A percentile compares a stretch with the other conserved stretches of the same genome.
phyloP scores from a whole-genome alignment of 768 basidiomycete species.

The Collybia nuda region DNA sequence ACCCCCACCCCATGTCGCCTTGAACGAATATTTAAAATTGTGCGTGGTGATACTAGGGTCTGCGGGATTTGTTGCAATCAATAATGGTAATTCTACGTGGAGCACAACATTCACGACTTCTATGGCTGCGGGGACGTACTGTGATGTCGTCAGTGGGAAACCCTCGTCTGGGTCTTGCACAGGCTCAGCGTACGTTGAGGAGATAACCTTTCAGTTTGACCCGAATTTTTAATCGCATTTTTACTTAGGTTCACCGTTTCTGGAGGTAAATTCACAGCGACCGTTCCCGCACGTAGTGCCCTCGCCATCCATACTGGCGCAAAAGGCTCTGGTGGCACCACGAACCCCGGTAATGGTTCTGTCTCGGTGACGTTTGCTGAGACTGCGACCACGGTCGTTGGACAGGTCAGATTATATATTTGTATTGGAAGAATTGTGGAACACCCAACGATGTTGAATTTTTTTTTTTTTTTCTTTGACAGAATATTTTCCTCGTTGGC shows the following conservation, averaged over 20 bases:
- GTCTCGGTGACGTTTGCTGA: slow-evolving; percentile 51
- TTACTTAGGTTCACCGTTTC: slow-evolving; percentile 46
- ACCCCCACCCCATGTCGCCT: background rate
- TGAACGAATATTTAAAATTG: background rate
- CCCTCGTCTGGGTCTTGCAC: slow-evolving; percentile 43
- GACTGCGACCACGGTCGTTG: slow-evolving; percentile 54
- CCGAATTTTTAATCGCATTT: too few species aligned
- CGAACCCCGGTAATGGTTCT: slow-evolving; percentile 9
- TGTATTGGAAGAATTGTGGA: background rate
- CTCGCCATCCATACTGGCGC: slow-evolving; percentile 56
- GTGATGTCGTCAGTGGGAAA: slow-evolving; percentile 60
- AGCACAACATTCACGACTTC: slow-evolving; percentile 54
- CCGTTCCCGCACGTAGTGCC: slow-evolving; percentile 50
- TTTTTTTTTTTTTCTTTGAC: background rate
- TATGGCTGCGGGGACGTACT: slow-evolving; percentile 58
- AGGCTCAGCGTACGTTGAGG: slow-evolving; percentile 42
- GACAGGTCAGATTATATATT: slow-evolving; percentile 41
- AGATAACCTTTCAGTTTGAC: too few species aligned
- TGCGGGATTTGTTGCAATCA: slow-evolving; percentile 64
- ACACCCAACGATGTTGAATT: background rate
- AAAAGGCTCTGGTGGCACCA: slow-evolving; percentile 25
- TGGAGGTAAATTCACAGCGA: slow-evolving; percentile 48
- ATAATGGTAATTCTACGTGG: slow-evolving; percentile 61
- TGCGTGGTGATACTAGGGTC: slow-evolving; percentile 32
- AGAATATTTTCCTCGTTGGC: slow-evolving; percentile 65